These are phyloP conservation scores for Suillus fuscotomentosus DNA, from an alignment of 768 basidiomycete genomes.

Conservation along the genomic window DNA sequence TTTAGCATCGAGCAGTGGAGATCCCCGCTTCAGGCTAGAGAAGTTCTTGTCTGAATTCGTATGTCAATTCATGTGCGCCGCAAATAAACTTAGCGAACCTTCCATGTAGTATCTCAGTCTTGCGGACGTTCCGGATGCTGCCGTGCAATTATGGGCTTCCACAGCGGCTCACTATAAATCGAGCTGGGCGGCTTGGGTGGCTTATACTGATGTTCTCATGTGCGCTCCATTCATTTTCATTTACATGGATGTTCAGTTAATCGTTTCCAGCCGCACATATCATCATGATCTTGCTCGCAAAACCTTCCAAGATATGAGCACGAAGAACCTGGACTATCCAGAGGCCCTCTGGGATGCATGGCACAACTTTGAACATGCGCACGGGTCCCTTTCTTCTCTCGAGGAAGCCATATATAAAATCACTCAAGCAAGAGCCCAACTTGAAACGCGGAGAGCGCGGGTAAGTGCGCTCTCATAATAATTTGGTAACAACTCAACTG, in stretches of 20 bases:
- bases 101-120: slow-evolving; percentile 43
- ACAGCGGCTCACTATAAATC: slow-evolving; percentile 66
- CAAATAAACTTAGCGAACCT: not conserved
- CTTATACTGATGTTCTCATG: slow-evolving; percentile 74
- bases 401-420: slow-evolving; percentile 62
- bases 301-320: slow-evolving; percentile 62
- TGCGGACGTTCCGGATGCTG: slow-evolving; percentile 50
- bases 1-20: slow-evolving; percentile 64
- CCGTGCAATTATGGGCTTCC: slow-evolving; percentile 60
- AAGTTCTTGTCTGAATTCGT: slow-evolving; percentile 80
- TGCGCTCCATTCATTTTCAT: slow-evolving; percentile 33
- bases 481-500: not conserved
- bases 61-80: slow-evolving; percentile 28
- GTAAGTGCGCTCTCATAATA: slow-evolving; percentile 34
- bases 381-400: slow-evolving; percentile 70
- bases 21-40: slow-evolving; percentile 77
- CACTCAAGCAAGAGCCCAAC: slow-evolving; percentile 60
- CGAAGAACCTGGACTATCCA: slow-evolving; percentile 88
- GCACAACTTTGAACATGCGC: slow-evolving; percentile 81
- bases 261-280: slow-evolving; percentile 44
- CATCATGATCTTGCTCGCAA: slow-evolving; percentile 60
- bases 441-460: slow-evolving; percentile 62
- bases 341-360: slow-evolving; percentile 93
- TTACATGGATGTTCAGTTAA: slow-evolving; percentile 5
- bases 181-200: slow-evolving; percentile 74